Evolutionary conservation across 192 early-diverging fungal species (phyloP).

Genomic region (Coemansia sp.): DNA sequence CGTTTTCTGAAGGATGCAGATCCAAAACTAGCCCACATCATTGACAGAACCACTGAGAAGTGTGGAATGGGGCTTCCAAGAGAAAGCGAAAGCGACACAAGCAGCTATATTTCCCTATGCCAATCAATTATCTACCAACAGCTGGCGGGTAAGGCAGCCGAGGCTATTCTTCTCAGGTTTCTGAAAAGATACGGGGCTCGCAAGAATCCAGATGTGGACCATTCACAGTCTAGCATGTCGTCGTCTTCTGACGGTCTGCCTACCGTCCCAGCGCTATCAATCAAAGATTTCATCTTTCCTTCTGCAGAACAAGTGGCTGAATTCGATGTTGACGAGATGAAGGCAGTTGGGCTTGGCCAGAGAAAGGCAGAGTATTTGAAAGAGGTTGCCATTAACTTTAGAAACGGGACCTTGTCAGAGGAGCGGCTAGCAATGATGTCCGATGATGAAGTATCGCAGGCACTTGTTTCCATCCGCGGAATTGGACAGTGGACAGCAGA

Average conservation of each 20-base stretch:
- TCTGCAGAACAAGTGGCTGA: conserved; percentile 53
- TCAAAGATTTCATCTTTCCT: conserved; percentile 55
- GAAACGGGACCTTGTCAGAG: conserved; percentile 55
- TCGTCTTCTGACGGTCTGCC: background rate
- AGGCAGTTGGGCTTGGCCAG: conserved; percentile 34
- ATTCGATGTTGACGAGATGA: conserved; percentile 50
- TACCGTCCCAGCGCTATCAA: background rate
- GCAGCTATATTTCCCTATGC: conserved; percentile 32
- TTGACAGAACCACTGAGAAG: conserved; percentile 31
- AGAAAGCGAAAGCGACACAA: conserved; percentile 25
- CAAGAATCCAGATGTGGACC: conserved; percentile 11
- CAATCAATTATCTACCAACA: conserved; percentile 72
- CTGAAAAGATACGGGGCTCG: conserved; percentile 56
- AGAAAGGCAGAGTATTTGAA: conserved; percentile 66
- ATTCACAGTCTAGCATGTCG: background rate
- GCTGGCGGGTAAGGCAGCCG: conserved; percentile 67
- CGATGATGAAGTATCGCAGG: conserved; percentile 58
- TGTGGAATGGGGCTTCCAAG: conserved; percentile 34
- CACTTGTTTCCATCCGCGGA: conserved; percentile 61
- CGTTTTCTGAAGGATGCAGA: conserved; percentile 50
- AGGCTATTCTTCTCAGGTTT: conserved; percentile 60
- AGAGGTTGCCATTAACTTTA: conserved; percentile 62
- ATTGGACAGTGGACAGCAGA: conserved; percentile 73
- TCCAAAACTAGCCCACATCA: conserved; percentile 45
- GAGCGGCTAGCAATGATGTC: conserved; percentile 54